Percentiles rank a stretch among this genome's conserved stretches.
Evolutionary conservation across 257 asterid species (phyloP).

Genomic region (Nicotiana otophora): DNA sequence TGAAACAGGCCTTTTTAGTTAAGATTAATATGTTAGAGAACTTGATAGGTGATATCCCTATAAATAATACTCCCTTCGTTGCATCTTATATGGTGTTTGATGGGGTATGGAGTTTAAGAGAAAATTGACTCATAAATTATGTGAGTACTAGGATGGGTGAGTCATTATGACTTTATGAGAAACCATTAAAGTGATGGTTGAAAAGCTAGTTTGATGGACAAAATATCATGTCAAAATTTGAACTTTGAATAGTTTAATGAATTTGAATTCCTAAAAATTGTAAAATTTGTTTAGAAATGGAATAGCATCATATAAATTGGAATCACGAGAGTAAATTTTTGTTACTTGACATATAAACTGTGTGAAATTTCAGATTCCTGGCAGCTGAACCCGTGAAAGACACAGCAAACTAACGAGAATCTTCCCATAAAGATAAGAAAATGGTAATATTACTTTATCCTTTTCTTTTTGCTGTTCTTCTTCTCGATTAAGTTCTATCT

Average conservation of each 20-base stretch:
- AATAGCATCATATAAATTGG: background rate
- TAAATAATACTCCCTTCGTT: background rate
- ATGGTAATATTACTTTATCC: conserved; percentile 9
- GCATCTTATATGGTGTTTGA: background rate
- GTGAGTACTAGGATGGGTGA: background rate
- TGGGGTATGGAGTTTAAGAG: background rate
- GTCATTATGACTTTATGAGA: background rate
- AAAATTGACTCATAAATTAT: background rate
- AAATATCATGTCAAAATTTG: background rate
- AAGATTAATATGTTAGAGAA: background rate
- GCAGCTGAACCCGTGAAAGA: background rate
- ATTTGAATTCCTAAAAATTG: background rate
- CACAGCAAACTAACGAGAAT: background rate
- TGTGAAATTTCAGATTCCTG: background rate
- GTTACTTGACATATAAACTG: background rate
- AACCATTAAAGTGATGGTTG: background rate
- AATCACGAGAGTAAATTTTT: background rate
- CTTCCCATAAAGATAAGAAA: background rate
- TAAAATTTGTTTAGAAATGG: background rate
- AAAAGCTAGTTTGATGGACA: conserved; percentile 6
- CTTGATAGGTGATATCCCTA: background rate
- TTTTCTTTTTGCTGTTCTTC: background rate
- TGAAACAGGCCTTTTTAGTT: background rate
- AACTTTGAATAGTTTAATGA: background rate
- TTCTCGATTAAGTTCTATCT: background rate